Percentiles rank a stretch among this genome's conserved stretches.
These are phyloP conservation scores for Penicillium egyptiacum DNA, from an alignment of 495 filamentous ascomycete species.

Conservation along the genomic window DNA sequence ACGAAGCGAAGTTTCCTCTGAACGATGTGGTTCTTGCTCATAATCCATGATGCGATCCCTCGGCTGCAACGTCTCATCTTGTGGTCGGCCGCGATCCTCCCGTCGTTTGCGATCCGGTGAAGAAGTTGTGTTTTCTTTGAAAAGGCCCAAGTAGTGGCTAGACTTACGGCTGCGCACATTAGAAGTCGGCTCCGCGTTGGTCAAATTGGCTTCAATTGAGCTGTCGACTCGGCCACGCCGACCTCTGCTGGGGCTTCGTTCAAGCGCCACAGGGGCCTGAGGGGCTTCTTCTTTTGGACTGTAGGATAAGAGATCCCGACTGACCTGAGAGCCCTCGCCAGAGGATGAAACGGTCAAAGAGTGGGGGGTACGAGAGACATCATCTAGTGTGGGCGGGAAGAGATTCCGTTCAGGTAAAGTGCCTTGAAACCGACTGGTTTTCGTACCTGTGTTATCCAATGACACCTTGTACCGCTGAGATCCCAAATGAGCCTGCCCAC, in stretches of 20 bases:
- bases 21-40: conserved; percentile 6
- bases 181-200: conserved; percentile 67
- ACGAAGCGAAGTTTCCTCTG: conserved; percentile 24
- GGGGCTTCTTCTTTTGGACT: conserved; percentile 20
- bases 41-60: conserved; percentile 18
- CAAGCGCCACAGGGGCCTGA: conserved; percentile 20
- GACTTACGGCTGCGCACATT: conserved; percentile 88
- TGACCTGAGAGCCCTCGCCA: conserved; percentile 20
- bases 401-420: conserved; percentile 29
- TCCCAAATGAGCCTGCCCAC: conserved; percentile 11
- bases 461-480: conserved; percentile 18
- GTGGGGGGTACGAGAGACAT: conserved; percentile 25
- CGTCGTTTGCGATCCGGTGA: conserved; percentile 46
- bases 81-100: conserved; percentile 36
- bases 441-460: conserved; percentile 29
- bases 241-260: conserved; percentile 46
- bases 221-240: conserved; percentile 65
- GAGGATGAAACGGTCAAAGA: conserved; percentile 20
- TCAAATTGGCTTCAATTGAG: conserved; percentile 77
- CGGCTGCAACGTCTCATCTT: conserved; percentile 30
- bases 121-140: conserved; percentile 78
- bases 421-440: conserved; percentile 21
- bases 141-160: conserved; percentile 86
- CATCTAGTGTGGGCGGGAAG: conserved; percentile 35
- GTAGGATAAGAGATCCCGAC: conserved; percentile 23